Evolutionary conservation across 2,329 filamentous ascomycete genomes (phyloP), one percentile per base, ranked within the genome.

Genomic region (Fusarium mexicanum): DNA sequence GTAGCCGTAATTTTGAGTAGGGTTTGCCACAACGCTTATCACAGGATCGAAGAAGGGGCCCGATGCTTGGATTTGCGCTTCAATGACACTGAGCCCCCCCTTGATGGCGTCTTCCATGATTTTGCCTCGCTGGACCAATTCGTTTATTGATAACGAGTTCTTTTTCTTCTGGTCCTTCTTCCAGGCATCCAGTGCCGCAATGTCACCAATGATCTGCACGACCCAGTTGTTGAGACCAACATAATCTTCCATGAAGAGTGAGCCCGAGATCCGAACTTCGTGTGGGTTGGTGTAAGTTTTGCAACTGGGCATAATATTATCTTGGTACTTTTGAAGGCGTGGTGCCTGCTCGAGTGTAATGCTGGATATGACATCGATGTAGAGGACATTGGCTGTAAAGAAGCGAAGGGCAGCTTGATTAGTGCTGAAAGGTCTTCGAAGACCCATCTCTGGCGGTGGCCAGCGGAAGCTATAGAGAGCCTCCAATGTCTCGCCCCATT

Each of bases 191-290:
- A 92, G 82, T 2, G 84, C 79, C 20, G 89, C 83, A 53, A 90
- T 86, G 26, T 89, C 85, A 18, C 86, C 86, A 48, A 92, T 84
- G n/a, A 85, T 81, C 51, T 87, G 80, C 51, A 91, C 73, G 2
- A 86, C 85, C 87, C 88, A 89, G 78, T 91, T 91, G 50, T 88
- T 82, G 67, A 89, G 84, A 5, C 90, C 90, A 46, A 88, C 80
- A 55, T 89, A 86, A 38, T 87, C 84, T 55, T 87, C 85, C 62
- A 91, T 82, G 58, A 82, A 81, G 44, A 87, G 79, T 3, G 79
- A 80, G 1, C 80, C 79, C 2, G 77, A 75, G 17, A 74, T 64
- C 17, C 74, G 71, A 16, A 77, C 69, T 37, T 75, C 69, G 11
- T 64, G 46, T 22, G 71, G 69, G 31, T 66, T 69, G n/a, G 68